A percentile compares a stretch with the other conserved stretches of the same genome.
These are phyloP conservation scores for Tulasnella sp. DNA, from an alignment of 768 basidiomycete genomes.

Conservation along the genomic window DNA sequence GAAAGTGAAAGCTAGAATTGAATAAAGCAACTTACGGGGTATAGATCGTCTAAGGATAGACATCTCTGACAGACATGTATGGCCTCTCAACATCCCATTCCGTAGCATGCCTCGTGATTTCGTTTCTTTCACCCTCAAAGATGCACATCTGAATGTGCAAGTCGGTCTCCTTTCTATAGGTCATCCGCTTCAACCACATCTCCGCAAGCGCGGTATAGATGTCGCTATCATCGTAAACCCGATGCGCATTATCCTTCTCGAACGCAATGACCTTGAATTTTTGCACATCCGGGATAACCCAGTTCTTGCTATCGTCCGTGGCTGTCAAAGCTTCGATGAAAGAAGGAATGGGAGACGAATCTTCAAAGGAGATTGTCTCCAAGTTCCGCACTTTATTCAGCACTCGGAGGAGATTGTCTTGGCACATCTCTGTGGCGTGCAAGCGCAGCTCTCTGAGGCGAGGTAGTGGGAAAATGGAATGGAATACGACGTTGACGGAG, in stretches of 20 bases:
- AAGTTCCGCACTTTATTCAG: constrained; percentile 9
- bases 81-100: constrained; percentile 5
- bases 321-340: constrained; percentile 9
- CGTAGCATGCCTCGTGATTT: constrained; percentile 9
- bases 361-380: constrained; percentile 12
- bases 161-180: no score
- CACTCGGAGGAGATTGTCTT: constrained; percentile 12
- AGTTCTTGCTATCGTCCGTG: neutral
- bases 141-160: no score
- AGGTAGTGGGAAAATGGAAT: constrained; percentile 5
- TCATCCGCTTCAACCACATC: constrained; percentile 4
- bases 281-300: neutral
- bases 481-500: constrained; percentile 7
- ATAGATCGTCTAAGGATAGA: no score
- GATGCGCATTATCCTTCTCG: constrained; percentile 14
- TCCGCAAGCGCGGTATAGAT: neutral
- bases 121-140: constrained; percentile 12
- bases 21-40: no score
- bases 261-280: constrained; percentile 11
- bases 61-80: constrained; percentile 13
- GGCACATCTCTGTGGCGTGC: constrained; percentile 15
- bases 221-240: constrained; percentile 12
- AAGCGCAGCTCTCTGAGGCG: constrained; percentile 3
- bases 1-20: no score
- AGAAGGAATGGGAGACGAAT: constrained; percentile 12